These are phyloP conservation scores for Eutrema yunnanense DNA, from an alignment of 345 rosid species.

Conservation along the genomic window DNA sequence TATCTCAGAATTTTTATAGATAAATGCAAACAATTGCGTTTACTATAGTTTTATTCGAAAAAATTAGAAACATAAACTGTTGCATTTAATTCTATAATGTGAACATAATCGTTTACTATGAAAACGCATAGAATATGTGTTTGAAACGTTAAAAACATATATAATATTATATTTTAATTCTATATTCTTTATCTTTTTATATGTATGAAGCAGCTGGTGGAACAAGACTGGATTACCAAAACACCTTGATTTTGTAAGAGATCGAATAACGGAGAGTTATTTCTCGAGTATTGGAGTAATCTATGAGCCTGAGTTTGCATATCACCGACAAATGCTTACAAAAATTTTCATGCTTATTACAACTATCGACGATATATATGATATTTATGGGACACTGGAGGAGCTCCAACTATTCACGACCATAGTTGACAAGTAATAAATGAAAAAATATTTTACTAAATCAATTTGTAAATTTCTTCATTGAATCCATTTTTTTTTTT, in stretches of 20 bases:
- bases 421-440: slow-evolving; percentile 15
- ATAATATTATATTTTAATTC: too few species aligned
- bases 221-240: slow-evolving; percentile 12
- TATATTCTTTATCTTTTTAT: background rate
- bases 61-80: background rate
- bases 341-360: slow-evolving; percentile 21
- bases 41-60: background rate
- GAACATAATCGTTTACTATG: background rate
- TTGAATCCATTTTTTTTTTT: background rate
- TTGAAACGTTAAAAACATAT: background rate
- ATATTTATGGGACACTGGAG: slow-evolving; percentile 37
- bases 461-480: background rate
- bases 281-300: slow-evolving; percentile 23
- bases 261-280: slow-evolving; percentile 24
- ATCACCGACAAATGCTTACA: slow-evolving; percentile 11
- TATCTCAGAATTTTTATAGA: background rate
- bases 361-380: slow-evolving; percentile 39
- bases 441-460: background rate
- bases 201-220: slow-evolving; percentile 37
- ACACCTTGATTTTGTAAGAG: slow-evolving; percentile 21
- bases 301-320: slow-evolving; percentile 15
- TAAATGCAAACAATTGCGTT: background rate
- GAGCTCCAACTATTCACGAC: slow-evolving; percentile 35
- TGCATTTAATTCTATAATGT: background rate
- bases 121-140: background rate